Evolutionary conservation across 1,139 yeast species (phyloP), one percentile per base, ranked within the genome.

Genomic region (Yamadazyma siamensis): DNA sequence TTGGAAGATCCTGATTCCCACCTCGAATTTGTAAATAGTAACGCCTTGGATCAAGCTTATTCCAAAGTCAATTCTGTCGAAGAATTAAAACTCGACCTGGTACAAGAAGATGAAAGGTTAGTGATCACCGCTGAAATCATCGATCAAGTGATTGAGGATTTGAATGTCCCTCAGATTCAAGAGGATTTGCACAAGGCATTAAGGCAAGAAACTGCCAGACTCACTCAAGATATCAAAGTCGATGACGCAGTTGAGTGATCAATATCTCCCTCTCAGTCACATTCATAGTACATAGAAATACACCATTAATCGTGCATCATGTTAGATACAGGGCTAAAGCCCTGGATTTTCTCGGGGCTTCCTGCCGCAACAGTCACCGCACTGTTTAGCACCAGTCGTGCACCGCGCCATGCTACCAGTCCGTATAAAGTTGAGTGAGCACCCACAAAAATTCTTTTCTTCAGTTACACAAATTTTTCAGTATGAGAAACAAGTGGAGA

Each of bases 401-500:
- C n/a, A n/a, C n/a, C n/a, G 15, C 27, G 8, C 27, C 14, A 6
- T 6, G 13, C 10, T 18, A 8, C 20, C 9, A 7, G 16, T 10
- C 29, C 12, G 21, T 27, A 27, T 31, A 31, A 27, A 31, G 21
- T 27, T 26, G 24, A n/a, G 21, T 12, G 21, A 11, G 22, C 22
- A 8, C 17, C 23, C 29, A 16, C 22, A 28, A 33, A 38, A 35
- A 32, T 33, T 32, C 35, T 33, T 35, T 31, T 35, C 29, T 32
- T 30, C 20, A 24, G 11, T 14, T 23, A 31, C 20, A 38, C 26
- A 21, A 28, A 34, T 43, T 39, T 40, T 43, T 63, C 60, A 66
- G 51, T 46, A 83, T 83, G 94, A 82, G 94, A 80, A 77, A 80
- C 74, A 83, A 83, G 81, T 86, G 95, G 96, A 87, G 95, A 86